phyloP scores from a whole-genome alignment of 805 yeast genomes.

The Saturnispora sanitii region DNA sequence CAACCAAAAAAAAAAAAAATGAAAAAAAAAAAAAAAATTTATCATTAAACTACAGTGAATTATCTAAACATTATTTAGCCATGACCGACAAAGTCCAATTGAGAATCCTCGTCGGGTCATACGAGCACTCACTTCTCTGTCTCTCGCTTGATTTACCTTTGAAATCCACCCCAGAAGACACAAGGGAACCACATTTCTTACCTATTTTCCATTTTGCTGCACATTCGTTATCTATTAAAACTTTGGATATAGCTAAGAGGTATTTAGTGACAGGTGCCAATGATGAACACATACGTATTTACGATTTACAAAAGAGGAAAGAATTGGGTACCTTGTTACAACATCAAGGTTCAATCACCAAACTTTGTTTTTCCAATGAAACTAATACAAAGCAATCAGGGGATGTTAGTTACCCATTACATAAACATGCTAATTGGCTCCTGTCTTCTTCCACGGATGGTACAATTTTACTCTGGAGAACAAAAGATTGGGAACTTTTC shows the following conservation, averaged over 20 bases:
- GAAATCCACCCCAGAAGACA: slow-evolving; percentile 14
- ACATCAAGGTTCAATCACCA: slow-evolving; percentile 80
- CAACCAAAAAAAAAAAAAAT: too few species aligned
- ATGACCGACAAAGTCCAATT: slow-evolving; percentile 33
- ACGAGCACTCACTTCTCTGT: slow-evolving; percentile 87
- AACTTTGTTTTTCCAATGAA: slow-evolving; percentile 59
- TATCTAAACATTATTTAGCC: not conserved
- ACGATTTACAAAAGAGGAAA: slow-evolving; percentile 86
- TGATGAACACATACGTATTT: slow-evolving; percentile 90
- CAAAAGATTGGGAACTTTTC: slow-evolving; percentile 92
- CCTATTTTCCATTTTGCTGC: slow-evolving; percentile 96
- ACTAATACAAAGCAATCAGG: slow-evolving; percentile 9
- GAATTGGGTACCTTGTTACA: slow-evolving; percentile 86
- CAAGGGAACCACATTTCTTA: slow-evolving; percentile 57
- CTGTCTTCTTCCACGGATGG: slow-evolving; percentile 89
- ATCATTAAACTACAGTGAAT: too few species aligned
- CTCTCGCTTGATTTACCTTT: slow-evolving; percentile 57
- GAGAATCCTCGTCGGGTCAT: slow-evolving; percentile 87
- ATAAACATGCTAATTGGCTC: slow-evolving; percentile 74
- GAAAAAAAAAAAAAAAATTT: not conserved
- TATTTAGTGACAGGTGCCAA: slow-evolving; percentile 90
- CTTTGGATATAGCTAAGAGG: slow-evolving; percentile 73
- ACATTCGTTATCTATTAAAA: slow-evolving; percentile 78
- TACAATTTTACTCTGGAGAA: slow-evolving; percentile 82
- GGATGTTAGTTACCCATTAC: slow-evolving; percentile 11